These are phyloP conservation scores for Perkinsus olseni DNA, from an alignment of 169 alveolate genomes.

Conservation along the genomic window DNA sequence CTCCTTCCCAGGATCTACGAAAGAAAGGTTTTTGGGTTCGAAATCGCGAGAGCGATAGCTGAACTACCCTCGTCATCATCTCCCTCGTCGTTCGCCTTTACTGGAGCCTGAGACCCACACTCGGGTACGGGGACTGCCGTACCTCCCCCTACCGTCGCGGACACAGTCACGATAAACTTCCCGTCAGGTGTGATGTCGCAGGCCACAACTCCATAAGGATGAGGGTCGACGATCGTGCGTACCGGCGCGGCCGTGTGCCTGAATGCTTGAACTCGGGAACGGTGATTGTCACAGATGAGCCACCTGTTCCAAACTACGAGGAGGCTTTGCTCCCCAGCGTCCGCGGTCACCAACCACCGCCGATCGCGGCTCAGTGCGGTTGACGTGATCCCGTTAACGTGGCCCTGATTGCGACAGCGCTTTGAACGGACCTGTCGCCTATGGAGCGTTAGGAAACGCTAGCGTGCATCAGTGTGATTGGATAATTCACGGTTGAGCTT, in stretches of 20 bases:
- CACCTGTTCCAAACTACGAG: constrained; percentile 74
- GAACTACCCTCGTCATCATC: background rate
- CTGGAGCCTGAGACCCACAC: background rate
- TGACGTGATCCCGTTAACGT: constrained; percentile 23
- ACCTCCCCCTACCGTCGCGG: background rate
- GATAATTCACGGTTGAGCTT: constrained; percentile 48
- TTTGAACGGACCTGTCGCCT: no score
- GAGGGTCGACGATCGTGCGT: constrained; percentile 63
- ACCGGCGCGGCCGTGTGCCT: constrained; percentile 58
- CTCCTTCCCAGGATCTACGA: background rate
- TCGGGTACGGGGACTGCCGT: background rate
- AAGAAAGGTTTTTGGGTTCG: background rate
- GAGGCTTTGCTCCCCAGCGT: constrained; percentile 39
- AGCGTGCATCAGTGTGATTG: constrained; percentile 62
- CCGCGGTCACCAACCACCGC: constrained; percentile 30
- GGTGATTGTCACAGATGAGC: background rate
- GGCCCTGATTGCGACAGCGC: background rate
- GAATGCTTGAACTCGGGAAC: background rate
- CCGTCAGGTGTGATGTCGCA: constrained; percentile 46
- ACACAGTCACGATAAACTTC: constrained; percentile 20
- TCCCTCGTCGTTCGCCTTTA: background rate
- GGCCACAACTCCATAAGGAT: constrained; percentile 64
- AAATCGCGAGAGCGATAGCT: background rate
- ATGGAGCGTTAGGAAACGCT: no score
- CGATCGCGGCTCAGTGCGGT: constrained; percentile 25